phyloP scores from a whole-genome alignment of 2,329 filamentous ascomycete genomes.

The Blastomyces emzantsi region DNA sequence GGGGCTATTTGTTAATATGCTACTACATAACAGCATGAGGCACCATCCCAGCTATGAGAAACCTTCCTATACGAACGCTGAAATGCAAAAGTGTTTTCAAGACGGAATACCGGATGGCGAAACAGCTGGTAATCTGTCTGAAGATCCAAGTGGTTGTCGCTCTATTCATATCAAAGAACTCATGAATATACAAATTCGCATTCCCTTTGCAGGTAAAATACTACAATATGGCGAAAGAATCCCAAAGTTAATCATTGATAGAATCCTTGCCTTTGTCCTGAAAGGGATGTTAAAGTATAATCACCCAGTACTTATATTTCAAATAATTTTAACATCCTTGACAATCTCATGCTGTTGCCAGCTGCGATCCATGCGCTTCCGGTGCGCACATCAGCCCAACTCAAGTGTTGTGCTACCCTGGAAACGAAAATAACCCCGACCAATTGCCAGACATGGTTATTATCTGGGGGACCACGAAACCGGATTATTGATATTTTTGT shows the following conservation, averaged over 20 bases:
- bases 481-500: background rate
- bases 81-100: background rate
- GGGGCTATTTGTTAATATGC: background rate
- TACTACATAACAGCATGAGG: background rate
- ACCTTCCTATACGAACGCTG: background rate
- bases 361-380: background rate
- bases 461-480: background rate
- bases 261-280: background rate
- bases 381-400: background rate
- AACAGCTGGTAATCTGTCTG: background rate
- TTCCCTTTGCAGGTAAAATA: background rate
- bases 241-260: background rate
- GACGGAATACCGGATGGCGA: background rate
- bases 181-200: background rate
- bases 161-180: background rate
- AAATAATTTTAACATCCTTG: background rate
- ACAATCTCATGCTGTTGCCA: background rate
- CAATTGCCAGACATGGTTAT: background rate
- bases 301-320: background rate
- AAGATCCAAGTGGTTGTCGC: background rate
- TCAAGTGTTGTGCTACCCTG: background rate
- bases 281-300: background rate
- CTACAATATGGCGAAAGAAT: background rate
- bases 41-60: background rate
- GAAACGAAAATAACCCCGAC: background rate